phyloP scores from a whole-genome alignment of 768 basidiomycete species.

The Naganishia onofrii region DNA sequence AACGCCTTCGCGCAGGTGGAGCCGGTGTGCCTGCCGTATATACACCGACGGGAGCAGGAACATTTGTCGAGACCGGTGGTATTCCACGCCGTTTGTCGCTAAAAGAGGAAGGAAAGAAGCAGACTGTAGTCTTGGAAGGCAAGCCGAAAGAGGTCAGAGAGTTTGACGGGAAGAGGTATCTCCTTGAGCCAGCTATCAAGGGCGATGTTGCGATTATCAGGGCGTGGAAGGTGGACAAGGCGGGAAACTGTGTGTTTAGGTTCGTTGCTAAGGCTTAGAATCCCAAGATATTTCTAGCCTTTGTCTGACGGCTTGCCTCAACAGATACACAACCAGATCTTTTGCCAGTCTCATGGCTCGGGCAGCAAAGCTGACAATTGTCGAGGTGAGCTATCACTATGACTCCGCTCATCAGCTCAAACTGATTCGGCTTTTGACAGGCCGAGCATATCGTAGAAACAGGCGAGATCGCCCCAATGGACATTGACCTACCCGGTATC shows the following conservation, averaged over 20 bases:
- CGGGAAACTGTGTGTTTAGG: constrained; percentile 50
- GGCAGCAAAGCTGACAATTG: constrained; percentile 47
- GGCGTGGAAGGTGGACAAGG: constrained; percentile 50
- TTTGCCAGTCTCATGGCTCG: constrained; percentile 45
- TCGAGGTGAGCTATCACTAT: constrained; percentile 38
- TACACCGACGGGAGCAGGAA: constrained; percentile 46
- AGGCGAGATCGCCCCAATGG: constrained; percentile 46
- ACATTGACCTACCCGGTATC: constrained; percentile 49
- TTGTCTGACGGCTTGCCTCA: neutral
- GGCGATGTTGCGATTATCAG: constrained; percentile 48
- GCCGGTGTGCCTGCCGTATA: constrained; percentile 47
- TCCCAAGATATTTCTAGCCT: neutral
- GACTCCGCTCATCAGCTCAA: neutral
- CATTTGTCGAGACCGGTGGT: constrained; percentile 46
- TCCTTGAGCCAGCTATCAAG: constrained; percentile 47
- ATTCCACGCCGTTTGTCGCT: constrained; percentile 40
- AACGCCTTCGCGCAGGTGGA: constrained; percentile 43
- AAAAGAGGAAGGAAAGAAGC: constrained; percentile 35
- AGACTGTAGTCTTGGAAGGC: constrained; percentile 38
- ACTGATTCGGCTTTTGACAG: constrained; percentile 25
- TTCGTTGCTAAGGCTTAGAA: constrained; percentile 25
- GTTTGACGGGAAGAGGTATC: constrained; percentile 43
- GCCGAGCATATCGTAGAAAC: constrained; percentile 50
- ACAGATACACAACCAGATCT: constrained; percentile 47
- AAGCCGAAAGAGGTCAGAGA: constrained; percentile 39